Conservation (phyloP, 2,329 filamentous ascomycete species). For the Geosmithia putterillii region DNA sequence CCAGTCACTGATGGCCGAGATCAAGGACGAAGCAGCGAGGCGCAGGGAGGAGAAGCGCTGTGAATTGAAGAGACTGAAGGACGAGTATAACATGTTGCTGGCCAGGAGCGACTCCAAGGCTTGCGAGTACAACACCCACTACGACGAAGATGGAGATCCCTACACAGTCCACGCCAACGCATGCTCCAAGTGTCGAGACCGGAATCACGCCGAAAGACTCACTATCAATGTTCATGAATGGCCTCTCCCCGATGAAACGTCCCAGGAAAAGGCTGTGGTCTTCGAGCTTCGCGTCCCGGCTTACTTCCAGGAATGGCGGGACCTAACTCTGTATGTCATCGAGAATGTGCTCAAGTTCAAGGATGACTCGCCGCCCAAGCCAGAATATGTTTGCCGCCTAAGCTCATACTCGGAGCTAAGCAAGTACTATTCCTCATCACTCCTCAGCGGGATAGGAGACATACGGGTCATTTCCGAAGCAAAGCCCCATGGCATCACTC, state of each 20-base stretch:
- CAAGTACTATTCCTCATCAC: neutral
- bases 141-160: neutral
- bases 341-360: slow-evolving; percentile 17
- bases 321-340: slow-evolving; percentile 27
- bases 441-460: no score
- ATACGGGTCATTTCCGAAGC: neutral
- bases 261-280: slow-evolving; percentile 27
- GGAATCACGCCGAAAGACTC: slow-evolving; percentile 19
- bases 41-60: neutral
- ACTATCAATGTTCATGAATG: slow-evolving; percentile 40
- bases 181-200: neutral
- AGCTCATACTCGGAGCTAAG: neutral
- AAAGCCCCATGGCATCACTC: neutral
- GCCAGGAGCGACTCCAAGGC: neutral
- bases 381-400: neutral
- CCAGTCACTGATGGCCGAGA: neutral
- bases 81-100: neutral
- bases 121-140: neutral
- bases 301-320: slow-evolving; percentile 31
- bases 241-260: slow-evolving; percentile 29
- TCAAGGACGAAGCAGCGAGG: neutral
- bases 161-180: neutral
- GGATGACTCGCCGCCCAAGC: neutral
- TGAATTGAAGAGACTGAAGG: neutral
- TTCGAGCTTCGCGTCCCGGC: slow-evolving; percentile 37